Evolutionary conservation across 2,329 filamentous ascomycete species (phyloP).

Genomic region (Xylaria sp.): DNA sequence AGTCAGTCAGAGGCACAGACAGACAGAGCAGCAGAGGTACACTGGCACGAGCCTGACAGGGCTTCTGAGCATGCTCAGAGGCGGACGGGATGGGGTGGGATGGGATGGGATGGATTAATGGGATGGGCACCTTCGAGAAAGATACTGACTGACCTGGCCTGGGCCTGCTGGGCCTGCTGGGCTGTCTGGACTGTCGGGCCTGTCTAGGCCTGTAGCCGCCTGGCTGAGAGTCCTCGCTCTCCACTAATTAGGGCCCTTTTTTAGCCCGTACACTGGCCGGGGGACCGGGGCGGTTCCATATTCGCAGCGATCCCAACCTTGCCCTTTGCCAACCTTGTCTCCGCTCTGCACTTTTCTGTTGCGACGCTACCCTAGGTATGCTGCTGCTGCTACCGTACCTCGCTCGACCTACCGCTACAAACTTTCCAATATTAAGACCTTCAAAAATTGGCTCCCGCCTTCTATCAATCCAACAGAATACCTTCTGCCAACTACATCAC

Average conservation of each 20-base stretch:
- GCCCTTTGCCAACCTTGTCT: slow-evolving; percentile 7
- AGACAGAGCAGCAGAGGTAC: too few relatives aligned
- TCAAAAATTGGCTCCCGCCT: slow-evolving; percentile 22
- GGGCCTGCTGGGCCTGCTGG: too few relatives aligned
- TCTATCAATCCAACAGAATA: slow-evolving; percentile 24
- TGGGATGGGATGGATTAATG: too few relatives aligned
- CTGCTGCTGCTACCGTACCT: slow-evolving; percentile 7
- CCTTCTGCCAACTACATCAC: slow-evolving; percentile 24
- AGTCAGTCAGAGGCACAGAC: background rate
- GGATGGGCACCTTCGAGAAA: background rate
- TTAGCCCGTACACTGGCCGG: background rate
- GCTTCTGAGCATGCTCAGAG: background rate
- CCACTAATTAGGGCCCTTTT: background rate
- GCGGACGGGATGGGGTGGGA: background rate
- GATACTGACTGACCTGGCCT: background rate
- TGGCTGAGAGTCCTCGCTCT: background rate
- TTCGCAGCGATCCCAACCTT: background rate
- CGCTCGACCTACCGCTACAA: slow-evolving; percentile 4
- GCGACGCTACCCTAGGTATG: slow-evolving; percentile 15
- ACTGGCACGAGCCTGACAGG: too few relatives aligned
- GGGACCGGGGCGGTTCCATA: background rate
- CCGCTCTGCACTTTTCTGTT: slow-evolving; percentile 17
- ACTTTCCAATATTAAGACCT: slow-evolving; percentile 26
- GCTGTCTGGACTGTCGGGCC: too few relatives aligned
- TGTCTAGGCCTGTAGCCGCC: background rate